Base-by-base conservation (phyloP, 768 basidiomycete species). In the Phallus indusiatus region DNA sequence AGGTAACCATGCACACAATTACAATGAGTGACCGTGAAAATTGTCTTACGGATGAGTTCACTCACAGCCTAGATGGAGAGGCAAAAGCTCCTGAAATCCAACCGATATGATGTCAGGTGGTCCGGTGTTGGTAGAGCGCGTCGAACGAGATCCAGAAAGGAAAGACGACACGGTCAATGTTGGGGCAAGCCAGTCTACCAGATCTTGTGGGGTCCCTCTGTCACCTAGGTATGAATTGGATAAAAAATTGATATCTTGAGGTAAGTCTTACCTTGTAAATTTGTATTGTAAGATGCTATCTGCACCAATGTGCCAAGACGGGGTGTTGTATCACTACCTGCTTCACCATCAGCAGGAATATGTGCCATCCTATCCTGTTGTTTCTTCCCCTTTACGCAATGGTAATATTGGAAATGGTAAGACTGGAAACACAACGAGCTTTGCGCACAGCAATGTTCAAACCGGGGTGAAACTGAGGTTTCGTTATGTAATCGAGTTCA, bases 41-140 rank as follows among this genome's bases (percentile, higher is more conserved):
- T 7, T 7, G 28, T 22, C 51, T 54, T 48, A 53, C 52, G 34
- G n/a, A 33, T 28, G 53, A 58, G 34, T 48, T n/a, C 56, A 83
- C 88, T 65, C 72, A 92, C 88, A 78, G 62, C 89, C 87, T 46
- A 93, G 83, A 68, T 94, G 90, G 2, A 98, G 77, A 6, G 93
- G 94, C 12, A 95, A 76, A 22, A 96, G 77, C 69, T 98, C 95
- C 69, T 98, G 95, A 64, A 96, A 94, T 1, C 91, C 92, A 55
- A 97, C 87, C 6, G 86, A 94, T 47, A 95, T 80, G 34, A 94
- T 81, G 68, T 94, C 92, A 46, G 94, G 91, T 42, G 42, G 42
- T 5, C 42, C 2, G 5, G 89, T 82, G 59, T 82, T 74, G 56
- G 72, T 71, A 66, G 55, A 76, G 79, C 46, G 56, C 24, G 85